Percentiles rank a stretch among this genome's conserved stretches.
Evolutionary conservation across 2,329 filamentous ascomycete species (phyloP).

Genomic region (Ambrosiella xylebori): DNA sequence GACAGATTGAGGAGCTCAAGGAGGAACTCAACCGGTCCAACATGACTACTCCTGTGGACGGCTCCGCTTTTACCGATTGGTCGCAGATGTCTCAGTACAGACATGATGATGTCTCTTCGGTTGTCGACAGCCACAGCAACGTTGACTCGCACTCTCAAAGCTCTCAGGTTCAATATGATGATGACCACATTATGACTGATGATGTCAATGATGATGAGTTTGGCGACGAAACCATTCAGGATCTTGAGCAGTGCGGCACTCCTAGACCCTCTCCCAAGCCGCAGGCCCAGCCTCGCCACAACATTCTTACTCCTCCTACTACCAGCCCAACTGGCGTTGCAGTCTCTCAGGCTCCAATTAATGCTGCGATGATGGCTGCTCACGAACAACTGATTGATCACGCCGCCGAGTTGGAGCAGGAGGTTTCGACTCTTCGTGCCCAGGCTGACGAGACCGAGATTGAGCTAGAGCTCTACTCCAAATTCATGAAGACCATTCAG

Average conservation of each 20-base stretch:
- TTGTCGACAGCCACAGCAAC: conserved; percentile 7
- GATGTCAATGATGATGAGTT: conserved; percentile 24
- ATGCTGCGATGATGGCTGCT: conserved; percentile 1
- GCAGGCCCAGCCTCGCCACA: background rate
- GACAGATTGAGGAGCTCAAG: conserved; percentile 23
- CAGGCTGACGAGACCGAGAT: conserved; percentile 31
- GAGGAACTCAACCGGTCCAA: conserved; percentile 18
- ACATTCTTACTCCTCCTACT: conserved; percentile 31
- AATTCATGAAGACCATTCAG: conserved; percentile 23
- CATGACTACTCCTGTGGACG: conserved; percentile 7
- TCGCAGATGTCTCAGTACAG: background rate
- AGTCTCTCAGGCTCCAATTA: conserved; percentile 2
- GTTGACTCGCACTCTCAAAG: background rate
- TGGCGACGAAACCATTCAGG: conserved; percentile 33
- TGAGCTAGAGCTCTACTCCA: conserved; percentile 30
- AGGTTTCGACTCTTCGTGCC: conserved; percentile 30
- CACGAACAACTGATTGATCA: background rate
- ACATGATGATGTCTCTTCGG: background rate
- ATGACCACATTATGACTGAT: conserved; percentile 16
- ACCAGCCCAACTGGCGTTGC: conserved; percentile 29
- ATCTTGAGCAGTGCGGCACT: conserved; percentile 32
- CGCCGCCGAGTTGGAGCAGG: conserved; percentile 23
- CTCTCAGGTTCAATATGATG: conserved; percentile 18
- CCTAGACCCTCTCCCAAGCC: conserved; percentile 24
- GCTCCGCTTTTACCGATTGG: conserved; percentile 6